Conservation (phyloP, 176 grass and related monocot genomes). For the maize (Zea mays) region DNA sequence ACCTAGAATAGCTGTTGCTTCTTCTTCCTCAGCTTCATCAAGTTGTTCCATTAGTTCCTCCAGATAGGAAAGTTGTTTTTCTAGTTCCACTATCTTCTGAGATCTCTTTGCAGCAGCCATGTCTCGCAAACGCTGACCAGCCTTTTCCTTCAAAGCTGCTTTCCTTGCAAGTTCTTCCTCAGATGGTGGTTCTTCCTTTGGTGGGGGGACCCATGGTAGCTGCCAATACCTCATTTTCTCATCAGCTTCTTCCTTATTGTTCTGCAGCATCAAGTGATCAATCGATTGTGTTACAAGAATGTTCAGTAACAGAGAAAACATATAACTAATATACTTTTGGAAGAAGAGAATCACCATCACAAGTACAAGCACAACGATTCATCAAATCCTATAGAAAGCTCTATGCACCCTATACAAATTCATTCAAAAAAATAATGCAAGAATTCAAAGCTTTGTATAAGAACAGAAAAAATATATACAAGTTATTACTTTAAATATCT, state of each 20-base stretch:
- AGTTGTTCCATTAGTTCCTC: slow-evolving; percentile 73
- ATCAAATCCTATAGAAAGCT: slow-evolving; percentile 7
- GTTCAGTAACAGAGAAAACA: slow-evolving; percentile 27
- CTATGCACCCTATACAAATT: slow-evolving; percentile 18
- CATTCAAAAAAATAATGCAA: slow-evolving; percentile 8
- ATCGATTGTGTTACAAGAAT: slow-evolving; percentile 31
- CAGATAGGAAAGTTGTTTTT: slow-evolving; percentile 67
- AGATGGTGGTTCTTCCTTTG: slow-evolving; percentile 81
- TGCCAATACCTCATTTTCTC: slow-evolving; percentile 95
- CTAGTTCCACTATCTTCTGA: slow-evolving; percentile 69
- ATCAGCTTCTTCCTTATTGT: slow-evolving; percentile 82
- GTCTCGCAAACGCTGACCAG: slow-evolving; percentile 82
- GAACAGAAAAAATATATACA: slow-evolving; percentile 18
- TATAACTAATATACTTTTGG: slow-evolving; percentile 17
- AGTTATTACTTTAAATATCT: slow-evolving; percentile 65
- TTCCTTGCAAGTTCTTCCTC: slow-evolving; percentile 97
- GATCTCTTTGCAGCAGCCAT: slow-evolving; percentile 89
- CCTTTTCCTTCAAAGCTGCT: slow-evolving; percentile 91
- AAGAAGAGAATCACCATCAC: not conserved
- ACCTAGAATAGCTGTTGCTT: slow-evolving; percentile 61
- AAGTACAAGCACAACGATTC: not conserved
- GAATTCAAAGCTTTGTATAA: slow-evolving; percentile 12
- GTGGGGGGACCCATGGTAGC: slow-evolving; percentile 89
- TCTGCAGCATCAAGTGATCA: slow-evolving; percentile 60
- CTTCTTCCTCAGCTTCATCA: slow-evolving; percentile 68